A percentile compares a stretch with the other conserved stretches of the same genome.
Evolutionary conservation across 2,329 filamentous ascomycete species (phyloP).

Genomic region (Mycosphaerella sp.): DNA sequence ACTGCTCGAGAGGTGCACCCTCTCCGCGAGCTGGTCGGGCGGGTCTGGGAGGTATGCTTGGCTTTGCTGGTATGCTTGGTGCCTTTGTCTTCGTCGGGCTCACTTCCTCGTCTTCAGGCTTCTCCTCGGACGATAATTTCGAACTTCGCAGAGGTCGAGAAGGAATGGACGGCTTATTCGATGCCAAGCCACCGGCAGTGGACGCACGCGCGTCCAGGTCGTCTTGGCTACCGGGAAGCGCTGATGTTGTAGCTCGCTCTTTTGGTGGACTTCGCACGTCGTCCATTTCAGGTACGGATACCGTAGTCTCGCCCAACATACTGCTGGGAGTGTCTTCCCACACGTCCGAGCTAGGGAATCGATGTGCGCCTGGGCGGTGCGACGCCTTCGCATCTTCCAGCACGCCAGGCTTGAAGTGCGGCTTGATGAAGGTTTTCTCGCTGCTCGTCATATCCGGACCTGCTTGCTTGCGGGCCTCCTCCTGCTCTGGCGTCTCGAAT

Average conservation of each 20-base stretch:
- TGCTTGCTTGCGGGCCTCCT: constrained; percentile 44
- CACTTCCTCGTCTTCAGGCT: constrained; percentile 34
- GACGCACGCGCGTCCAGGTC: constrained; percentile 17
- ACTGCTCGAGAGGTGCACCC: constrained; percentile 25
- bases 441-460: constrained; percentile 37
- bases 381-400: constrained; percentile 46
- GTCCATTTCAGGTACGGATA: constrained; percentile 40
- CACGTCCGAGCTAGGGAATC: constrained; percentile 86
- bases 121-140: constrained; percentile 30
- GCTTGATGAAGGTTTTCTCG: constrained; percentile 50
- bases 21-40: constrained; percentile 45
- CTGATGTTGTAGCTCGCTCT: constrained; percentile 18
- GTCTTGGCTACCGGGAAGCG: constrained; percentile 15
- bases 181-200: constrained; percentile 19
- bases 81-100: constrained; percentile 47
- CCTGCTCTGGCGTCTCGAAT: constrained; percentile 45
- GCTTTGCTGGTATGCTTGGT: constrained; percentile 55
- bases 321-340: constrained; percentile 94
- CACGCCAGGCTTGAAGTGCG: constrained; percentile 52
- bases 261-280: constrained; percentile 29
- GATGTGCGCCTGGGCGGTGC: constrained; percentile 52
- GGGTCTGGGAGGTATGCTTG: constrained; percentile 55
- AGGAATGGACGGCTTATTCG: constrained; percentile 28
- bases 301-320: constrained; percentile 69
- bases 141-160: constrained; percentile 28